phyloP scores from a whole-genome alignment of 1,284 basidiomycete species.

The Rhodotorula sp. region DNA sequence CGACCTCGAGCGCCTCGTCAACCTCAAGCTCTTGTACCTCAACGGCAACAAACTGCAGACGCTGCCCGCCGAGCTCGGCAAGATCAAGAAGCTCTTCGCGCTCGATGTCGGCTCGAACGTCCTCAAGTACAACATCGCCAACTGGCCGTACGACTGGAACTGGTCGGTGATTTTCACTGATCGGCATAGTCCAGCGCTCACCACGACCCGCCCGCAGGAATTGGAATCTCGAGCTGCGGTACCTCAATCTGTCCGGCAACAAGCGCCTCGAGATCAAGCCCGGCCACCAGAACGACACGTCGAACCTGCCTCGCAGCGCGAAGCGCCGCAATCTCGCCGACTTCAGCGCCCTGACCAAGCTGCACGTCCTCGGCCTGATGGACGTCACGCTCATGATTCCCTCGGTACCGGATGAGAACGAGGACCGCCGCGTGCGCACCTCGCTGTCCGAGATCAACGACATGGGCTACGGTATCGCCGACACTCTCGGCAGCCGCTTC shows the following conservation, averaged over 20 bases:
- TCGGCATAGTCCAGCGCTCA: not conserved
- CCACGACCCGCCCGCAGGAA: constrained; percentile 62
- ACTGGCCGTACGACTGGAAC: constrained; percentile 99
- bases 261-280: constrained; percentile 84
- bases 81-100: constrained; percentile 72
- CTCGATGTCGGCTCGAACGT: constrained; percentile 93
- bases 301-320: constrained; percentile 45
- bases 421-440: constrained; percentile 87
- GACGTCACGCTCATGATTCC: constrained; percentile 88
- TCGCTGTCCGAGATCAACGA: constrained; percentile 85
- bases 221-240: constrained; percentile 88
- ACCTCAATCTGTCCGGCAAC: constrained; percentile 84
- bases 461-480: constrained; percentile 96
- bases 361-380: constrained; percentile 92
- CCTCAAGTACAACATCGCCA: constrained; percentile 97
- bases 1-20: constrained; percentile 68
- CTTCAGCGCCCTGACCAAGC: constrained; percentile 76
- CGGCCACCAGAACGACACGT: constrained; percentile 48
- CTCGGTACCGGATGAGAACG: constrained; percentile 83
- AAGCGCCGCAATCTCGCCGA: constrained; percentile 63
- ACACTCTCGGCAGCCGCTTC: constrained; percentile 73
- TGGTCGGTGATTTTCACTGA: constrained; percentile 60
- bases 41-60: constrained; percentile 95
- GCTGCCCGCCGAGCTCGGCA: constrained; percentile 83
- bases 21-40: constrained; percentile 73